Base-by-base conservation (phyloP, 179 eudicot species). In the Amaranthus tricolor region DNA sequence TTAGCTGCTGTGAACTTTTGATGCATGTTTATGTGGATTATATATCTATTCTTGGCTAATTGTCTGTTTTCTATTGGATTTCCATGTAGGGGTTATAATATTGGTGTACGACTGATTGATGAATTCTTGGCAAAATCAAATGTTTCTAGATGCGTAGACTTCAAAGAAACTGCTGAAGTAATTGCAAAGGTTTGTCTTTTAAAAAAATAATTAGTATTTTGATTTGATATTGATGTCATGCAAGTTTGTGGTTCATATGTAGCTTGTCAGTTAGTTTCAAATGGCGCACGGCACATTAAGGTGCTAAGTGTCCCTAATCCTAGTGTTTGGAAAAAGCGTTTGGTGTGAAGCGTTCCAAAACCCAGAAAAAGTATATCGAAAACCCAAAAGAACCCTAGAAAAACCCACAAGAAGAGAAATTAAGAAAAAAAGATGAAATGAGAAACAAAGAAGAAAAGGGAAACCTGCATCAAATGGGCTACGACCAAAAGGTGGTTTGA, bases 91-190 rank as follows among this genome's bases (percentile, higher is more conserved):
- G 99, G 99, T 65, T 95, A 93, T 79, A 95, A 95, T 77, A 95
- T 95, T 59, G 99, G 99, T 55, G 81, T 95, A 54, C 89, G 99
- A 47, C 87, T 95, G 43, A 86, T 93, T 74, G 99, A 95, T 66
- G 98, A 95, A 78, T 93, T 95, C 76, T 86, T 95, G n/a, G 99
- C 99, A 7, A 95, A 95, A 84, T 95, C 98, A n/a, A 91, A 87
- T 78, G 92, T 95, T 70, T 87, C 98, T 14, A 91, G 96, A 78
- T 95, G 99, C 78, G 97, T 93, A 65, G 99, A 95, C 83, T 95
- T 95, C 81, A 93, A 85, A 83, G 98, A 95, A 82, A 95, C 98
- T 13, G 97, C 99, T 84, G 99, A 95, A 79, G 98, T 93, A 31
- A 95, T 95, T 76, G 99, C 99, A 7, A 95, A 95, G 98, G 99